Evolutionary conservation across 2,329 filamentous ascomycete genomes (phyloP).

Genomic region (Chaetomium olivaceum): DNA sequence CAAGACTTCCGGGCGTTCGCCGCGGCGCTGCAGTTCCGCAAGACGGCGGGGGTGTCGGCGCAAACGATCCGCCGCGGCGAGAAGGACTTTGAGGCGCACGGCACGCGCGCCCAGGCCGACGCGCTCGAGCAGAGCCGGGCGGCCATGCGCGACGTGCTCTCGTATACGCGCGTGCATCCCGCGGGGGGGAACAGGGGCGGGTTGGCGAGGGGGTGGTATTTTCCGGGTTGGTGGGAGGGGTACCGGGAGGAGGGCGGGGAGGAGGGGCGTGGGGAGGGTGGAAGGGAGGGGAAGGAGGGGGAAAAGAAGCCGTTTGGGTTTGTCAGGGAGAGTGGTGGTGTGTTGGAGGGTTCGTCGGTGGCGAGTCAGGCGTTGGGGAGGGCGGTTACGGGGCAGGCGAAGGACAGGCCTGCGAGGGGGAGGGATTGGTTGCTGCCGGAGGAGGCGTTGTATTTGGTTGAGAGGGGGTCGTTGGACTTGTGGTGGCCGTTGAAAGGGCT

Average conservation of each 20-base stretch:
- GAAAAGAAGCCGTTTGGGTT: conserved; percentile 34
- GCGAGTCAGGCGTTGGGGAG: conserved; percentile 68
- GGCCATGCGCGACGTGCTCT: conserved; percentile 86
- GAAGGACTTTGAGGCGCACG: conserved; percentile 96
- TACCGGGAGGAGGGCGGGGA: conserved; percentile 33
- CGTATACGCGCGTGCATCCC: conserved; percentile 73
- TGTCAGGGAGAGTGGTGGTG: conserved; percentile 58
- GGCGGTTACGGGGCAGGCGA: conserved; percentile 54
- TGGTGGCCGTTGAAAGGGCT: conserved; percentile 71
- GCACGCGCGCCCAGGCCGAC: conserved; percentile 76
- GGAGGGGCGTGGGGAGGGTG: background rate
- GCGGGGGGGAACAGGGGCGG: conserved; percentile 47
- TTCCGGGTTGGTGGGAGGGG: conserved; percentile 59
- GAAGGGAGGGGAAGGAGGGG: conserved; percentile 20
- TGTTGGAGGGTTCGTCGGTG: conserved; percentile 70
- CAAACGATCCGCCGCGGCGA: conserved; percentile 85
- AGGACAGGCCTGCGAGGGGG: conserved; percentile 56
- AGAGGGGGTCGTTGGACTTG: conserved; percentile 83
- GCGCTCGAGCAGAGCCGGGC: conserved; percentile 77
- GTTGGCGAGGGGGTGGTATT: conserved; percentile 71
- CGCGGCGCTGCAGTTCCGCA: conserved; percentile 47
- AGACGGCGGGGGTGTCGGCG: conserved; percentile 49
- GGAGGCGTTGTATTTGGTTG: conserved; percentile 85
- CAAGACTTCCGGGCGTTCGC: conserved; percentile 82
- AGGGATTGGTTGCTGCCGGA: conserved; percentile 85